A percentile compares a stretch with the other conserved stretches of the same genome.
phyloP scores from a whole-genome alignment of 1,284 basidiomycete species.

The Veloporphyrellus conicus region DNA sequence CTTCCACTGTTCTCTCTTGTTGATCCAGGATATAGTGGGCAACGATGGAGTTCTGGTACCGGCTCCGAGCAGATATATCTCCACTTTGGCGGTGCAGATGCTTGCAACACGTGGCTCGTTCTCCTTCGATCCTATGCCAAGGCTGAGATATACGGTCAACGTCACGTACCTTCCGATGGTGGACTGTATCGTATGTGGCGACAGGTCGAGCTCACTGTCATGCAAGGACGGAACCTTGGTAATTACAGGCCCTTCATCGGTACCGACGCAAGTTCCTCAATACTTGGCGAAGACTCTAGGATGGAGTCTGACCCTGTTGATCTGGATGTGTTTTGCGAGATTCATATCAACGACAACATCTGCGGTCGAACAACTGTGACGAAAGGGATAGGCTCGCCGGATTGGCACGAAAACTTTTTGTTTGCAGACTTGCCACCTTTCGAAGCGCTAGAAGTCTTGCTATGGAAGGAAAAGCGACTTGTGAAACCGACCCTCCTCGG shows the following conservation, averaged over 20 bases:
- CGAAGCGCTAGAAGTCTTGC: conserved; percentile 56
- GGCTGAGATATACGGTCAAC: conserved; percentile 70
- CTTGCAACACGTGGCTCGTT: conserved; percentile 65
- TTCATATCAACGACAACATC: conserved; percentile 58
- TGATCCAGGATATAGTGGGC: conserved; percentile 41
- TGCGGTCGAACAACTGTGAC: conserved; percentile 71
- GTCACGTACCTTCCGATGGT: conserved; percentile 54
- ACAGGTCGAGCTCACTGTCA: conserved; percentile 65
- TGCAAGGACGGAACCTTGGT: conserved; percentile 68
- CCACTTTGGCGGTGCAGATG: conserved; percentile 56
- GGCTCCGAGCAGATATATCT: conserved; percentile 67
- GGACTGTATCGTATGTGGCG: conserved; percentile 82
- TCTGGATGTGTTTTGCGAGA: conserved; percentile 66
- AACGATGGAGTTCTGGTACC: conserved; percentile 54
- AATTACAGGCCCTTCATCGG: conserved; percentile 36
- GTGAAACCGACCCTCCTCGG: conserved; percentile 57
- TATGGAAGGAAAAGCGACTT: conserved; percentile 65
- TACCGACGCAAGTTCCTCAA: conserved; percentile 21
- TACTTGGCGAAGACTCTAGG: conserved; percentile 34
- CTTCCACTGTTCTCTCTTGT: conserved; percentile 4
- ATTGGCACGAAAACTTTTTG: conserved; percentile 77
- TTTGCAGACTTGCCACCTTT: conserved; percentile 71
- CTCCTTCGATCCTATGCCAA: conserved; percentile 72
- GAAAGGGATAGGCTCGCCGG: conserved; percentile 57
- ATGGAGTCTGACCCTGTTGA: conserved; percentile 53